Evolutionary conservation across 176 grass and related monocot species (phyloP).

Genomic region (Avena atlantica): DNA sequence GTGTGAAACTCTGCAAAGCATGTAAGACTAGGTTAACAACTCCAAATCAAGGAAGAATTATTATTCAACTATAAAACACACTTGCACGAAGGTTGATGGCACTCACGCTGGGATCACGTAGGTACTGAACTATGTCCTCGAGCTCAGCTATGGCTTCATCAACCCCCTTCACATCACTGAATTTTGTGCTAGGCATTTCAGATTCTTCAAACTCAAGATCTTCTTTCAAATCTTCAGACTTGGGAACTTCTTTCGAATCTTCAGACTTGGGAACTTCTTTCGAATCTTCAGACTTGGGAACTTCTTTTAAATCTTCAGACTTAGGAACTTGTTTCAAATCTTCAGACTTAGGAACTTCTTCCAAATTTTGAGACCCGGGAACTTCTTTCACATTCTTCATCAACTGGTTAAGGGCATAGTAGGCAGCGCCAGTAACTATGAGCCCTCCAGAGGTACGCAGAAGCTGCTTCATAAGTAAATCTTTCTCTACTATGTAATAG

Average conservation of each 20-base stretch:
- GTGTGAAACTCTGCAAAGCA: slow-evolving; percentile 5
- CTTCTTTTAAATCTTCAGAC: background rate
- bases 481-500: background rate
- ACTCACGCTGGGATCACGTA: background rate
- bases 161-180: slow-evolving; percentile 2
- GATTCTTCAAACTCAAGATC: background rate
- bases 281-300: too few relatives aligned
- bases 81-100: background rate
- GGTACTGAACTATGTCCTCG: background rate
- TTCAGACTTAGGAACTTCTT: background rate
- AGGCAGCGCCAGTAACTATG: background rate
- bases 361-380: background rate
- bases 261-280: background rate
- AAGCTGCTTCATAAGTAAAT: background rate
- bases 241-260: background rate
- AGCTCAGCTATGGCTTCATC: background rate
- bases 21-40: background rate
- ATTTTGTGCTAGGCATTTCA: background rate
- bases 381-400: background rate
- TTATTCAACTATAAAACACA: background rate
- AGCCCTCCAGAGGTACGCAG: background rate
- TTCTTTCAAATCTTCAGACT: background rate
- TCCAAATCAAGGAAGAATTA: background rate
- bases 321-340: background rate
- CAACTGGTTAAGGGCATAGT: background rate